Conservation (phyloP, 2,329 filamentous ascomycete genomes). For the Xylaria sp. region DNA sequence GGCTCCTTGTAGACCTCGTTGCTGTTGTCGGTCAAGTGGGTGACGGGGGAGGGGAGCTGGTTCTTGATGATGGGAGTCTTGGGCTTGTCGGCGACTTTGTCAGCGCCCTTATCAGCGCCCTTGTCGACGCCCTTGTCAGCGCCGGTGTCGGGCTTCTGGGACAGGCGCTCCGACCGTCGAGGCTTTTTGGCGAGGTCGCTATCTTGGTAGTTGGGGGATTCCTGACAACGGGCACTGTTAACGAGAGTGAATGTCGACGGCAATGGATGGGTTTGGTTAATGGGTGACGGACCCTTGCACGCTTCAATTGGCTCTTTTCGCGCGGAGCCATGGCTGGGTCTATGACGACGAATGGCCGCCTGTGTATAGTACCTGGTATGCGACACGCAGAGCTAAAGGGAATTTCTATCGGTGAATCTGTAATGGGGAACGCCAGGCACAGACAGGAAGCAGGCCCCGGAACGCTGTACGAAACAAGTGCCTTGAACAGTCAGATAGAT, state of each 20-base stretch:
- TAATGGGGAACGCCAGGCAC: constrained; percentile 1
- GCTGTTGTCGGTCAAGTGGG: constrained; percentile 63
- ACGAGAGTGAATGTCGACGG: constrained; percentile 30
- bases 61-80: constrained; percentile 69
- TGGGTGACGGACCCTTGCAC: constrained; percentile 71
- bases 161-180: constrained; percentile 78
- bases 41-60: constrained; percentile 82
- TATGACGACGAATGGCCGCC: constrained; percentile 15
- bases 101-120: constrained; percentile 45
- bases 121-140: constrained; percentile 48
- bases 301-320: constrained; percentile 88
- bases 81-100: constrained; percentile 49
- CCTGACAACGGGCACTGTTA: constrained; percentile 39
- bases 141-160: constrained; percentile 56
- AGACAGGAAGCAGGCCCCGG: constrained; percentile 13
- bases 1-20: constrained; percentile 72
- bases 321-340: constrained; percentile 63
- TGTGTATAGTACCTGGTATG: background rate
- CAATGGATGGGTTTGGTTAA: constrained; percentile 42
- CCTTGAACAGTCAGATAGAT: background rate
- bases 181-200: constrained; percentile 80
- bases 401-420: background rate
- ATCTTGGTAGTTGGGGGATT: constrained; percentile 65
- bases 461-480: background rate
- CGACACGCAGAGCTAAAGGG: constrained; percentile 1